Evolutionary conservation across 2,329 filamentous ascomycete genomes (phyloP).

Genomic region (Diplodia corticola): DNA sequence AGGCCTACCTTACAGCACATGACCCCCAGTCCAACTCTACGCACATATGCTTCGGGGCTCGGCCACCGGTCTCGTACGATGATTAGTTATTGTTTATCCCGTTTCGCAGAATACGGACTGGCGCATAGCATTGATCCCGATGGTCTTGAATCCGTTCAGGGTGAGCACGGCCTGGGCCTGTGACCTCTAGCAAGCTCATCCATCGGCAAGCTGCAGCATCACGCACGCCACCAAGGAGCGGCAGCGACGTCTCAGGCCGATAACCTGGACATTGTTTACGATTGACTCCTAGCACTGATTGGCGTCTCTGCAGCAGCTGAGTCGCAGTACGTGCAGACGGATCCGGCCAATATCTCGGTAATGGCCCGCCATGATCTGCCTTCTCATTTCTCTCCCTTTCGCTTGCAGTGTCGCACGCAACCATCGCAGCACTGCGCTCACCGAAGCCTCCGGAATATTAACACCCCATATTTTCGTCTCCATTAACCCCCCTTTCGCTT

Average conservation of each 20-base stretch:
- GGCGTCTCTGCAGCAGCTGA: neutral
- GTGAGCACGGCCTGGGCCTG: neutral
- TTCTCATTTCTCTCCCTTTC: conserved; percentile 8
- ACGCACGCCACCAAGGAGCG: neutral
- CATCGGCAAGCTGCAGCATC: neutral
- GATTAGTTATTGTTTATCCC: neutral
- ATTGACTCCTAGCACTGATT: neutral
- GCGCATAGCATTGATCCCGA: neutral
- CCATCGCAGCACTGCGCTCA: neutral
- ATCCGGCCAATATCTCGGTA: conserved; percentile 15
- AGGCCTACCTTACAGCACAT: neutral
- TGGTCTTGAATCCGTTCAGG: neutral
- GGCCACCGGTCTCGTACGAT: neutral
- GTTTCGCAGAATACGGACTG: neutral
- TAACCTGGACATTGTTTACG: neutral
- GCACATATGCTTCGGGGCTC: neutral
- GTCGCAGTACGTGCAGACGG: neutral
- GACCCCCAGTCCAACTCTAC: neutral
- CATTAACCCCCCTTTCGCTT: neutral
- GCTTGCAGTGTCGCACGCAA: neutral
- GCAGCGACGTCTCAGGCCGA: neutral
- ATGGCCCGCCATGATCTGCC: conserved; percentile 1
- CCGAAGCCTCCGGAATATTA: neutral
- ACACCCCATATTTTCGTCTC: neutral
- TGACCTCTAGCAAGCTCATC: neutral